phyloP scores from a whole-genome alignment of 2,329 filamentous ascomycete genomes.

The Malbranchea zuffiana region DNA sequence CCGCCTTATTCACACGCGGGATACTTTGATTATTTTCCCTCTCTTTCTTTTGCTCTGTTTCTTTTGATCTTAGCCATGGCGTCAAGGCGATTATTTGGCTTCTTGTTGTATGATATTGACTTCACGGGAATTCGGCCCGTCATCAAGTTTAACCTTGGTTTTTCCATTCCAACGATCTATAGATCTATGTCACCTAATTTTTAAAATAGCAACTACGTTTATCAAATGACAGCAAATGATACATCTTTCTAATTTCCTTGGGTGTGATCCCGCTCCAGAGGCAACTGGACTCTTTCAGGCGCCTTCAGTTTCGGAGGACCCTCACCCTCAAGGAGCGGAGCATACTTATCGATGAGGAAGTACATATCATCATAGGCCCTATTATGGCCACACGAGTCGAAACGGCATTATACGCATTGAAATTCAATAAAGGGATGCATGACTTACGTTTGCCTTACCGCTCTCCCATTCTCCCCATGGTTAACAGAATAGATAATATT shows the following conservation, averaged over 20 bases:
- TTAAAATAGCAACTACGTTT: neutral
- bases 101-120: neutral
- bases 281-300: constrained; percentile 12
- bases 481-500: constrained; percentile 16
- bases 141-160: neutral
- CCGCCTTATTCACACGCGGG: neutral
- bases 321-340: constrained; percentile 16
- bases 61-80: neutral
- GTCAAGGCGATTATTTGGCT: neutral
- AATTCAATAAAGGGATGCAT: no score
- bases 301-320: constrained; percentile 14
- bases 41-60: neutral
- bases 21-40: neutral
- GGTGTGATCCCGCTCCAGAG: constrained; percentile 15
- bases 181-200: neutral
- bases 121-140: neutral
- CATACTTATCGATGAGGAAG: constrained; percentile 20
- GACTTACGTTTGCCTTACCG: no score
- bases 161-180: neutral
- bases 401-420: no score
- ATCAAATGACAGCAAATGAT: neutral
- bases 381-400: no score
- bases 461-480: no score
- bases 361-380: constrained; percentile 21
- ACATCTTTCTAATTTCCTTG: neutral